Base-by-base conservation (phyloP, 176 grass and related monocot species). In the Aegilops bicornis region DNA sequence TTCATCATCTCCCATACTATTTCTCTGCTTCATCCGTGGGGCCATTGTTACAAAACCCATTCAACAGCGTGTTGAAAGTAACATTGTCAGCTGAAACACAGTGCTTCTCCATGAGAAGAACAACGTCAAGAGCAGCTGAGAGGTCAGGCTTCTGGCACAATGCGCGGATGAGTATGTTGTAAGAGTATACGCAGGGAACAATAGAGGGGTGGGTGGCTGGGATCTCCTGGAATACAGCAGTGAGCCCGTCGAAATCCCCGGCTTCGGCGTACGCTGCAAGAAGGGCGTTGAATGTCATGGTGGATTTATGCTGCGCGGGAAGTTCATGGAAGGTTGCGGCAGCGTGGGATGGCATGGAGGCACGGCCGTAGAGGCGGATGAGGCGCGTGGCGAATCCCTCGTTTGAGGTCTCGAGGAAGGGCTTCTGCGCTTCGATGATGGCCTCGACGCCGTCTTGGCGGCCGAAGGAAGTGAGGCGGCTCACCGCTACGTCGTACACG, bases 1-100 rank as follows among this genome's bases (percentile, higher is more conserved):
- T 48, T 83, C 85, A 97, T 94, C 82, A 94, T 83, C n/a, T 78
- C 50, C 95, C 92, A 92, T 35, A 91, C 45, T 39, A 69, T 87
- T 29, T 89, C 68, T 0, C 68, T 0, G 81, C 86, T 2, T 81
- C 90, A 19, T 87, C 70, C n/a, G 85, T 25, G 14, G 11, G 4
- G 30, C 63, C 80, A 37, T 54, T 54, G 23, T 62, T 56, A 74
- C 85, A 92, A 58, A 87, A 90, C 7, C 82, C 86, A 62, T 89
- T 87, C 40, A 94, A 64, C 10, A 97, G 78, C 7, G 40, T 89
- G 78, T 83, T 91, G 80, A 88, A 97, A 31, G 88, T 77, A 52
- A 94, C 10, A 1, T 30, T 5, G 76, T 92, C 25, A 0, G 88
- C 86, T 4, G 61, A 11, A 42, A 97, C 0, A 7, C 77, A 72